These are phyloP conservation scores for Gonapodya sp. DNA, from an alignment of 192 early-diverging fungal species.

Conservation along the genomic window DNA sequence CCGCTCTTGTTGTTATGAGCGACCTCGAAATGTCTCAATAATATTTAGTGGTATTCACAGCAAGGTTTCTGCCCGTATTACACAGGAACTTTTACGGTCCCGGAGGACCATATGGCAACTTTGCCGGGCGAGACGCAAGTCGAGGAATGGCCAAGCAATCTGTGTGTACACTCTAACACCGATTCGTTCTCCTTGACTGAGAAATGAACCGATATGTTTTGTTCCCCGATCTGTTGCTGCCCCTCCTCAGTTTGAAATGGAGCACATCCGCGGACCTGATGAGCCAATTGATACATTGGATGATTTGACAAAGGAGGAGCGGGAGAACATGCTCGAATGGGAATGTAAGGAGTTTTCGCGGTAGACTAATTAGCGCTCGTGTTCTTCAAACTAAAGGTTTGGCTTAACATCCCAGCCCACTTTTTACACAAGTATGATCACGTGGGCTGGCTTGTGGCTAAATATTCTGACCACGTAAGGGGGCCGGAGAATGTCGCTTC, in stretches of 20 bases:
- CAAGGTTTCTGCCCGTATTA: too few species aligned
- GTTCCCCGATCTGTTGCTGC: not conserved
- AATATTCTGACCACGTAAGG: not conserved
- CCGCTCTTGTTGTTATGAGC: too few species aligned
- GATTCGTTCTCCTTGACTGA: too few species aligned
- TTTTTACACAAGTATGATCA: not conserved
- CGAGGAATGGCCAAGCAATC: slow-evolving; percentile 81
- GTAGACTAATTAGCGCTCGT: not conserved
- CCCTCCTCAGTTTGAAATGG: not conserved
- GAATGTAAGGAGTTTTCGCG: not conserved
- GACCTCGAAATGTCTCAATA: too few species aligned
- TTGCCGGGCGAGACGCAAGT: slow-evolving; percentile 93
- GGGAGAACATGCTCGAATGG: not conserved
- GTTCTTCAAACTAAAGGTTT: not conserved
- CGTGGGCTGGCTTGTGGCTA: not conserved
- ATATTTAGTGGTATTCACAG: too few species aligned
- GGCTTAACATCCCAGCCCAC: not conserved
- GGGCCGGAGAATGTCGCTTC: not conserved
- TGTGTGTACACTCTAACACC: slow-evolving; percentile 45
- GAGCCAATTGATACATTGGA: not conserved
- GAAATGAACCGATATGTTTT: not conserved
- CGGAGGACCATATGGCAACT: slow-evolving; percentile 91
- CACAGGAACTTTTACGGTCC: slow-evolving; percentile 7
- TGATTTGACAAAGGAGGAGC: not conserved
- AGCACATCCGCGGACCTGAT: not conserved